Evolutionary conservation across 106 monocot species (phyloP).

Genomic region (Platanthera guangdongensis): DNA sequence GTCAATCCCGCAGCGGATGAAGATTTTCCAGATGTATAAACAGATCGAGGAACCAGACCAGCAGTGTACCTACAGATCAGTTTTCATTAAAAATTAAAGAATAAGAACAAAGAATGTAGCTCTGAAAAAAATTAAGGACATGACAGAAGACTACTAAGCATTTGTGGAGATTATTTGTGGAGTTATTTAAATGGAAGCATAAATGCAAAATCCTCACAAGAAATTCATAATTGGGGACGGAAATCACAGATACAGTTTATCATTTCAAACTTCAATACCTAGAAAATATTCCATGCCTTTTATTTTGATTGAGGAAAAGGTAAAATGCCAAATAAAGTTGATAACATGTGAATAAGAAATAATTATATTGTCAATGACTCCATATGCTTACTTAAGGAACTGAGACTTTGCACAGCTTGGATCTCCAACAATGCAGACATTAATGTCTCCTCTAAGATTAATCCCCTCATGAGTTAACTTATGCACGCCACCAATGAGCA

Average conservation of each 20-base stretch:
- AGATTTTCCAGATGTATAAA: constrained; percentile 99
- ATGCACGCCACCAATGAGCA: constrained; percentile 94
- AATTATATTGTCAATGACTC: neutral
- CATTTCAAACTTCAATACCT: too few species aligned
- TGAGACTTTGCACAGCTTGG: constrained; percentile 99
- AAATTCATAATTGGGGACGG: too few species aligned
- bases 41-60: constrained; percentile 82
- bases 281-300: neutral
- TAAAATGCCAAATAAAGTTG: neutral
- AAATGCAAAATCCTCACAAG: too few species aligned
- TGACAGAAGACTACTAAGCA: too few species aligned
- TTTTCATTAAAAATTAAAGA: neutral
- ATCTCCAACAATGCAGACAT: constrained; percentile 99
- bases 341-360: neutral
- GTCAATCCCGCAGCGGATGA: constrained; percentile 98
- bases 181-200: too few species aligned
- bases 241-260: too few species aligned
- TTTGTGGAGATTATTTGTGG: too few species aligned
- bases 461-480: constrained; percentile 97
- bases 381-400: constrained; percentile 73
- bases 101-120: neutral
- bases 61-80: constrained; percentile 59
- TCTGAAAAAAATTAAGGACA: neutral
- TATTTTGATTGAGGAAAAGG: neutral
- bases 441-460: constrained; percentile 95